These are phyloP conservation scores for Rhodotorula taiwanensis DNA, from an alignment of 768 basidiomycete genomes.

Conservation along the genomic window DNA sequence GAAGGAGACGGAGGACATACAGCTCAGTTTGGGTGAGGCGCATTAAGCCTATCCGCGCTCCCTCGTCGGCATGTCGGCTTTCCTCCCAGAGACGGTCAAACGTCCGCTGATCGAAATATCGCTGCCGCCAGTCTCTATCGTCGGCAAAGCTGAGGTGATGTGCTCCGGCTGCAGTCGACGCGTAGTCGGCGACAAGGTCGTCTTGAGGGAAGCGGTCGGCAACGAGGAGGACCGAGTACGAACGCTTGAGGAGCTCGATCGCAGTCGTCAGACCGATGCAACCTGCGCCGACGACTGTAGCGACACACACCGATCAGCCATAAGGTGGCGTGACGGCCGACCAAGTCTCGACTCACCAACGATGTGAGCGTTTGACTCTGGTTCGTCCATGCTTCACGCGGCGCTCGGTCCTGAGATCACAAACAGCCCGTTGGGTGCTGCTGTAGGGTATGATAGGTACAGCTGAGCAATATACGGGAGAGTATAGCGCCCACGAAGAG, in stretches of 20 bases:
- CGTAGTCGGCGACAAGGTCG: slow-evolving; percentile 39
- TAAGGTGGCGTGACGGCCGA: no score
- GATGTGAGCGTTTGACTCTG: no score
- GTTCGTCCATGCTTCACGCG: no score
- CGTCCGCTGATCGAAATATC: slow-evolving; percentile 41
- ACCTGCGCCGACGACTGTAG: slow-evolving; percentile 43
- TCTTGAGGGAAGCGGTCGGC: slow-evolving; percentile 44
- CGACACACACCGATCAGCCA: no score
- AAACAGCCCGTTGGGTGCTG: no score
- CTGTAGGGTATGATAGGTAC: background rate
- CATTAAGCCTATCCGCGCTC: slow-evolving; percentile 40
- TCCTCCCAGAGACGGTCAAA: slow-evolving; percentile 43
- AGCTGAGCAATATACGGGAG: background rate
- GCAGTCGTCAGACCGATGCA: slow-evolving; percentile 46
- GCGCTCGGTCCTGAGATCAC: no score
- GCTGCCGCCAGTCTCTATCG: slow-evolving; percentile 42
- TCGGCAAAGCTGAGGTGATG: slow-evolving; percentile 46
- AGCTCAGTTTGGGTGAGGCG: slow-evolving; percentile 44
- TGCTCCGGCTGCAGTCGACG: slow-evolving; percentile 43
- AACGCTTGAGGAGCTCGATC: slow-evolving; percentile 41
- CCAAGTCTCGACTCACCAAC: no score
- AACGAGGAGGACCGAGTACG: slow-evolving; percentile 40
- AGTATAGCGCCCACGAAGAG: background rate
- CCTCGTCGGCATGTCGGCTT: slow-evolving; percentile 30
- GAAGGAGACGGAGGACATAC: slow-evolving; percentile 35